Percentiles rank a stretch among this genome's conserved stretches.
Evolutionary conservation across 192 early-diverging fungal genomes (phyloP).

Genomic region (Funneliformis geosporum): DNA sequence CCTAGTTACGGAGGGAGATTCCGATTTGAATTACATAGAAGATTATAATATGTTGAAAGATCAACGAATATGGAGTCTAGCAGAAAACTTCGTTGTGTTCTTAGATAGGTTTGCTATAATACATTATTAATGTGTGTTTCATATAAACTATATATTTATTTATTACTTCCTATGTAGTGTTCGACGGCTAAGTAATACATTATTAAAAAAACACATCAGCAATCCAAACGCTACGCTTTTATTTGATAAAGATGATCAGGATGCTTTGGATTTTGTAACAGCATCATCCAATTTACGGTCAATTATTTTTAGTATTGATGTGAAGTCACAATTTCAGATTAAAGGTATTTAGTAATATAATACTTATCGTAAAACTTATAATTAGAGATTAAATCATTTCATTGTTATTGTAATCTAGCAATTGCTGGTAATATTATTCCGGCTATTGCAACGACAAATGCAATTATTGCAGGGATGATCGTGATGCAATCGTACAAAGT

Average conservation of each 20-base stretch:
- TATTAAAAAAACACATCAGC: constrained; percentile 43
- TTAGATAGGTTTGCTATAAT: constrained; percentile 61
- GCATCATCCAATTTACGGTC: constrained; percentile 89
- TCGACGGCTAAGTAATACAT: constrained; percentile 49
- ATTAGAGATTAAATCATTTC: not conserved
- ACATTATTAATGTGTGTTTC: not conserved
- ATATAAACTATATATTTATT: not conserved
- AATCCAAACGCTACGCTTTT: constrained; percentile 57
- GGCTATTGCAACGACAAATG: constrained; percentile 98
- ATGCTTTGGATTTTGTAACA: constrained; percentile 91
- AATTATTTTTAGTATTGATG: constrained; percentile 75
- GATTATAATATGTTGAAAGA: constrained; percentile 52
- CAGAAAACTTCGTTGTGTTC: constrained; percentile 74
- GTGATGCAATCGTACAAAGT: constrained; percentile 85
- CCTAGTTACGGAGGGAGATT: not conserved
- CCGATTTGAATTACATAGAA: constrained; percentile 32
- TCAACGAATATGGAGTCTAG: constrained; percentile 70
- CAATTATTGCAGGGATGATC: constrained; percentile 92
- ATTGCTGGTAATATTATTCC: constrained; percentile 99
- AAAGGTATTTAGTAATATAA: constrained; percentile 71
- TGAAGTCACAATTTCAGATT: constrained; percentile 79
- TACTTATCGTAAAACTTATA: not conserved
- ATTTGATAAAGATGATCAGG: constrained; percentile 98
- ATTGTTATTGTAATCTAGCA: constrained; percentile 50
- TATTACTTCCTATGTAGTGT: constrained; percentile 43